Evolutionary conservation across 768 basidiomycete genomes (phyloP).

Genomic region (Agrocybe chaxingu): DNA sequence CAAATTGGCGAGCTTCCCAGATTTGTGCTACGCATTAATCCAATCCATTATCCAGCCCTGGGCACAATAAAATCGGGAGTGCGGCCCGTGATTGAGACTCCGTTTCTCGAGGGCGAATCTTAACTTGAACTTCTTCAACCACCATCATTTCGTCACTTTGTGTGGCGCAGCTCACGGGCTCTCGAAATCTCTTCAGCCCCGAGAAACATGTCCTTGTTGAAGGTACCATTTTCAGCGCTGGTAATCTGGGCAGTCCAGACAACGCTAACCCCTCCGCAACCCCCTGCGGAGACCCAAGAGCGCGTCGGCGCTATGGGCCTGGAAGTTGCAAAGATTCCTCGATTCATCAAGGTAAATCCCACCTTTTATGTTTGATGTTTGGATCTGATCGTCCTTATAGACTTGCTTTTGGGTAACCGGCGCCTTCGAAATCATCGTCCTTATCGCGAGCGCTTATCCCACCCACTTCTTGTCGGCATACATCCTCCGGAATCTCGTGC

Average conservation of each 20-base stretch:
- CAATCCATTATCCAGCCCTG: no score
- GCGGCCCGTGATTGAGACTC: no score
- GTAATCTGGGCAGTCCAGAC: slow-evolving; percentile 21
- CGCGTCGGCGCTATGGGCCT: slow-evolving; percentile 17
- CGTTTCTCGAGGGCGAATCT: no score
- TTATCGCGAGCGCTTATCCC: slow-evolving; percentile 2
- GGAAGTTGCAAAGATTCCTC: slow-evolving; percentile 16
- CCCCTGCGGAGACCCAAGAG: slow-evolving; percentile 19
- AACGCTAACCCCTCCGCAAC: slow-evolving; percentile 24
- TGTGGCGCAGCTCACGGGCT: no score
- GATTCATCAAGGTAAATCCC: slow-evolving; percentile 19
- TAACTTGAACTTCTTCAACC: no score
- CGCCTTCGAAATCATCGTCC: slow-evolving; percentile 15
- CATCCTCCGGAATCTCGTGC: not conserved
- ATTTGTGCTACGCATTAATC: no score
- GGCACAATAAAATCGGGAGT: no score
- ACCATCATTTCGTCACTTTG: no score
- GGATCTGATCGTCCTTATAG: slow-evolving; percentile 6
- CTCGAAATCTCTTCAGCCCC: no score
- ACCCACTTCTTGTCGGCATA: not conserved
- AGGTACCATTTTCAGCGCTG: no score
- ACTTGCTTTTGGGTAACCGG: slow-evolving; percentile 15
- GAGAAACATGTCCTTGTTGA: no score
- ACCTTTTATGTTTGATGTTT: not conserved
- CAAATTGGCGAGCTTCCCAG: no score